Conservation (phyloP, 108 stramenopile species). For the Epipyxis sp. region DNA sequence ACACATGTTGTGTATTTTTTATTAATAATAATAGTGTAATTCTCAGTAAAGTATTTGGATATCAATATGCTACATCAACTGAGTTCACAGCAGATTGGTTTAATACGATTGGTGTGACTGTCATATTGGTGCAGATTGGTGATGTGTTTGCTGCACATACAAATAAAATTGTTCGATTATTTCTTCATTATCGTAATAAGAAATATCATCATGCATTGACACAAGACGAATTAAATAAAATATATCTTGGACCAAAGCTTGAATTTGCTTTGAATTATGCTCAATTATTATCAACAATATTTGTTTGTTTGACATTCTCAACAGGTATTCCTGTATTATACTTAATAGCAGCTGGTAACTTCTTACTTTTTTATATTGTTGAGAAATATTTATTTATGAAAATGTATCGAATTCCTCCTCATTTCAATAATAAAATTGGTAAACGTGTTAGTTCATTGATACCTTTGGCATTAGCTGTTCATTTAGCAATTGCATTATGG, state of each 20-base stretch:
- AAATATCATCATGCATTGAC: conserved; percentile 36
- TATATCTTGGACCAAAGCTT: conserved; percentile 63
- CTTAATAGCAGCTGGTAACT: conserved; percentile 58
- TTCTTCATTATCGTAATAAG: conserved; percentile 7
- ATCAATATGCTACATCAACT: background rate
- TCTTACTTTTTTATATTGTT: conserved; percentile 66
- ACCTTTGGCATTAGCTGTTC: conserved; percentile 44
- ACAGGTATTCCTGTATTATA: conserved; percentile 68
- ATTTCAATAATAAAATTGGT: conserved; percentile 43
- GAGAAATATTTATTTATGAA: conserved; percentile 73
- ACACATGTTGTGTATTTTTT: conserved; percentile 46
- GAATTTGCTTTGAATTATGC: conserved; percentile 63
- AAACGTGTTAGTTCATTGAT: conserved; percentile 39
- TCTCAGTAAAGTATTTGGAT: conserved; percentile 27
- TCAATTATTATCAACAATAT: conserved; percentile 65
- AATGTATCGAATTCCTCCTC: conserved; percentile 69
- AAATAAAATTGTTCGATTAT: conserved; percentile 16
- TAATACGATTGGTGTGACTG: conserved; percentile 35
- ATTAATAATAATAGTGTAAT: conserved; percentile 44
- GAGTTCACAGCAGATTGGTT: conserved; percentile 52
- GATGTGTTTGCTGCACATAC: conserved; percentile 43
- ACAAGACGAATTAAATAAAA: conserved; percentile 65
- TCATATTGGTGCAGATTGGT: conserved; percentile 48
- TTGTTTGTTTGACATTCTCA: conserved; percentile 69
- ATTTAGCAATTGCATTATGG: conserved; percentile 49